phyloP scores from a whole-genome alignment of 2,329 filamentous ascomycete genomes.

The Ophiognomonia clavigignenti-juglandacearum region DNA sequence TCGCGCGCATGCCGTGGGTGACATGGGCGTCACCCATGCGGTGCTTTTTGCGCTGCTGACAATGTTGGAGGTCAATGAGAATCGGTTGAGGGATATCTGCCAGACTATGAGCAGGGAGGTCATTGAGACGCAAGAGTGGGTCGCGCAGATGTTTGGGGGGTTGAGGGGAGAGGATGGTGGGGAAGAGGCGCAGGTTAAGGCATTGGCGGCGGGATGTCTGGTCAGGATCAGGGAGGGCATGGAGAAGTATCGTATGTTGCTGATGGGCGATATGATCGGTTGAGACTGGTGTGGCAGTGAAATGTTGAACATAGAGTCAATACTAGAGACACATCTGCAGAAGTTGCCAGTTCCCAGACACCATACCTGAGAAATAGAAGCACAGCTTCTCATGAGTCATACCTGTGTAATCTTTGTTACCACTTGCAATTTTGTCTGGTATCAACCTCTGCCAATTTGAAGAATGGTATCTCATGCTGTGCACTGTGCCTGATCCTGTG shows the following conservation, averaged over 20 bases:
- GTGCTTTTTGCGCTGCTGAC: conserved; percentile 76
- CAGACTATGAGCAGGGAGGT: conserved; percentile 70
- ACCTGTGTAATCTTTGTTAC: too few species aligned
- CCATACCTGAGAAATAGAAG: too few species aligned
- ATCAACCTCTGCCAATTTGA: too few species aligned
- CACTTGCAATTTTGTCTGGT: too few species aligned
- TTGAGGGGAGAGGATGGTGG: conserved; percentile 45
- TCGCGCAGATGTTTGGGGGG: conserved; percentile 66
- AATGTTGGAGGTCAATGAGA: conserved; percentile 74
- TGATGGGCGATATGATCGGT: conserved; percentile 65
- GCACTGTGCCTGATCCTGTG: too few species aligned
- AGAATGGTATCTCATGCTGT: too few species aligned
- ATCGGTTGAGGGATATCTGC: conserved; percentile 67
- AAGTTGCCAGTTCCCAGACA: too few species aligned
- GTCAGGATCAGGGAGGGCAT: conserved; percentile 76
- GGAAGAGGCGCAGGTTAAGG: conserved; percentile 77
- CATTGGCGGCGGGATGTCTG: conserved; percentile 70
- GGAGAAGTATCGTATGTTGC: conserved; percentile 70
- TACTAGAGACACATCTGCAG: too few species aligned
- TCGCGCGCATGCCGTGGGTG: conserved; percentile 53
- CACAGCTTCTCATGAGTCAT: too few species aligned
- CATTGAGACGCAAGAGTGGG: conserved; percentile 86
- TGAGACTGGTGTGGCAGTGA: conserved; percentile 7
- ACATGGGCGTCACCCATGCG: conserved; percentile 65
- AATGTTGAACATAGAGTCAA: too few species aligned